These are phyloP conservation scores for Vaucheria bursata DNA, from an alignment of 352 stramenopile genomes.

Conservation along the genomic window DNA sequence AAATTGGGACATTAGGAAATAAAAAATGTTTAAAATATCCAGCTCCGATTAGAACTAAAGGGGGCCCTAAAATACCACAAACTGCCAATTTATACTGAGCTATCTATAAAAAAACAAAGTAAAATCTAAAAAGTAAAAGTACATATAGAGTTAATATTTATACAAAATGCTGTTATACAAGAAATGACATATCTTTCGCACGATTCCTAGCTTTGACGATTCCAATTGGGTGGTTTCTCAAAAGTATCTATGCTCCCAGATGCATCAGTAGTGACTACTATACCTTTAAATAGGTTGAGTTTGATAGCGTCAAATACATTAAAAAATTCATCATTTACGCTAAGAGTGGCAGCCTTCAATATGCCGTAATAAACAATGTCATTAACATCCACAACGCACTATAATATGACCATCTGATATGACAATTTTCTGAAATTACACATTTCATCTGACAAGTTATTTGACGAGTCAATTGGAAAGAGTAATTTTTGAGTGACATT, in stretches of 20 bases:
- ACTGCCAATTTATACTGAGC: constrained; percentile 45
- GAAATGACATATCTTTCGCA: background rate
- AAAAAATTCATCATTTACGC: too few species aligned
- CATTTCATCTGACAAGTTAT: too few species aligned
- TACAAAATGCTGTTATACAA: background rate
- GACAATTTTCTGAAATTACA: too few species aligned
- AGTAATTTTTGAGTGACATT: too few species aligned
- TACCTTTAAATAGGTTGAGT: background rate
- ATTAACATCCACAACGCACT: too few species aligned
- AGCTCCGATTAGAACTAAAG: background rate
- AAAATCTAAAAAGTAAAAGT: background rate
- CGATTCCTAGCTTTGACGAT: background rate
- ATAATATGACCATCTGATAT: too few species aligned
- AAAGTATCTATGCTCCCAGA: background rate
- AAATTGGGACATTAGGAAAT: background rate
- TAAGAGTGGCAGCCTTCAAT: too few species aligned
- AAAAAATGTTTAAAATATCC: background rate
- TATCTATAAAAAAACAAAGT: constrained; percentile 11
- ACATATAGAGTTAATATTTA: background rate
- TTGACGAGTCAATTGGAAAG: too few species aligned
- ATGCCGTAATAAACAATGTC: too few species aligned
- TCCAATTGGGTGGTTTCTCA: background rate
- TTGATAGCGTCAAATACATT: too few species aligned
- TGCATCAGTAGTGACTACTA: background rate
- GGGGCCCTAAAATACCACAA: constrained; percentile 20